Percentiles rank a stretch among this genome's conserved stretches.
These are phyloP conservation scores for Quercus suber DNA, from an alignment of 306 rosid genomes.

Conservation along the genomic window DNA sequence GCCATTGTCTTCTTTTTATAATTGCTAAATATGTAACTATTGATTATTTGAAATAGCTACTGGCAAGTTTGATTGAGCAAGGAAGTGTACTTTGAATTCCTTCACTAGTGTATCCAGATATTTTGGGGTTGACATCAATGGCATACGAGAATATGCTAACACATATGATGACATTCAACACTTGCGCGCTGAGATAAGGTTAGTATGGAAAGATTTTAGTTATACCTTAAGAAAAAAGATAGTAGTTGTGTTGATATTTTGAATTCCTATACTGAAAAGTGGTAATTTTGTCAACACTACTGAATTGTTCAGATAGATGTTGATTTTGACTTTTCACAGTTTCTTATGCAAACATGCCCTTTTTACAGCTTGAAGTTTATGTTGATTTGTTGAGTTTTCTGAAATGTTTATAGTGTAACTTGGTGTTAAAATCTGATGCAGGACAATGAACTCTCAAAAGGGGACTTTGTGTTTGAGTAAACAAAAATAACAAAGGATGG, in stretches of 20 bases:
- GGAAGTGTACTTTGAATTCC: constrained; percentile 31
- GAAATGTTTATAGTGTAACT: neutral
- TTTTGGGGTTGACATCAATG: constrained; percentile 88
- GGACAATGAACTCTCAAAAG: too few species aligned
- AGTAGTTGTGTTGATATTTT: neutral
- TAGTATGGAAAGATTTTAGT: constrained; percentile 20
- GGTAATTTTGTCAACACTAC: neutral
- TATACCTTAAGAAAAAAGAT: neutral
- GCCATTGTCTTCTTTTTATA: neutral
- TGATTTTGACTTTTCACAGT: neutral
- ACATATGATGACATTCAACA: constrained; percentile 71
- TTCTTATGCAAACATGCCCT: neutral
- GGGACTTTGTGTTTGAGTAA: too few species aligned
- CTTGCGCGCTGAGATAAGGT: constrained; percentile 96
- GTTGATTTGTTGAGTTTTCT: neutral
- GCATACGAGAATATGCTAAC: constrained; percentile 69
- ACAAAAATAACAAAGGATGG: too few species aligned
- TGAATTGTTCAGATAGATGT: neutral
- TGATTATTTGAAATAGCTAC: constrained; percentile 13
- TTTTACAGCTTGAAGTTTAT: neutral
- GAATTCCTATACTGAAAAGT: neutral
- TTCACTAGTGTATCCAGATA: constrained; percentile 52
- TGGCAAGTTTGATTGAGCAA: constrained; percentile 14
- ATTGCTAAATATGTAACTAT: neutral
- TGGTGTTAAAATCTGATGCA: neutral